Evolutionary conservation across 768 basidiomycete genomes (phyloP).

Genomic region (Kwoniella heveanensis): DNA sequence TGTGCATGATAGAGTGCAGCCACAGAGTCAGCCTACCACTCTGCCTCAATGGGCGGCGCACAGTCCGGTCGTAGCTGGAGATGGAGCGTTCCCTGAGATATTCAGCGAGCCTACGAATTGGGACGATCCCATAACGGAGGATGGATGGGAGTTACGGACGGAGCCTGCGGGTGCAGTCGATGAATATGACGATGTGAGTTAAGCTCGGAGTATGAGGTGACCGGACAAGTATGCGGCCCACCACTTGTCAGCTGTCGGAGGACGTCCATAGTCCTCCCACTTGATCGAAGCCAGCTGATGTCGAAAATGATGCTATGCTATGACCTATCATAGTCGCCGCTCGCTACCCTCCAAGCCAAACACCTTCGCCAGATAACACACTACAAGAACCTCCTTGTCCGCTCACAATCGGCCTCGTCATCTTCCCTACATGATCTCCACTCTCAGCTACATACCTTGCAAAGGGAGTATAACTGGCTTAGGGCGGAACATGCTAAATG

Average conservation of each 20-base stretch:
- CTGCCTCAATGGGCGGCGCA: conserved; percentile 8
- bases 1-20: no score
- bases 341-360: conserved; percentile 11
- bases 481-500: conserved; percentile 24
- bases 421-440: conserved; percentile 33
- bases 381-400: conserved; percentile 34
- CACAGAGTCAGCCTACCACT: background rate
- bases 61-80: conserved; percentile 4
- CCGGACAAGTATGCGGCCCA: no score
- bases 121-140: conserved; percentile 17
- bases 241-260: no score
- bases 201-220: no score
- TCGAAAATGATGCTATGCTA: background rate
- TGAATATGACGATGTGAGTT: conserved; percentile 19
- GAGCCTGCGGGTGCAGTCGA: conserved; percentile 21
- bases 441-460: conserved; percentile 18
- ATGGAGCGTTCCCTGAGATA: conserved; percentile 12
- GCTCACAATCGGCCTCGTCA: conserved; percentile 32
- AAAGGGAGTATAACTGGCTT: conserved; percentile 19
- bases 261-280: background rate
- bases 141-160: conserved; percentile 38
- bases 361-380: conserved; percentile 28
- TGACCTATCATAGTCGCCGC: conserved; percentile 12
- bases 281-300: background rate
- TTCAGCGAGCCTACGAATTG: conserved; percentile 20